Evolutionary conservation across 2,329 filamentous ascomycete species (phyloP).

Genomic region (Diaporthe amygdali): DNA sequence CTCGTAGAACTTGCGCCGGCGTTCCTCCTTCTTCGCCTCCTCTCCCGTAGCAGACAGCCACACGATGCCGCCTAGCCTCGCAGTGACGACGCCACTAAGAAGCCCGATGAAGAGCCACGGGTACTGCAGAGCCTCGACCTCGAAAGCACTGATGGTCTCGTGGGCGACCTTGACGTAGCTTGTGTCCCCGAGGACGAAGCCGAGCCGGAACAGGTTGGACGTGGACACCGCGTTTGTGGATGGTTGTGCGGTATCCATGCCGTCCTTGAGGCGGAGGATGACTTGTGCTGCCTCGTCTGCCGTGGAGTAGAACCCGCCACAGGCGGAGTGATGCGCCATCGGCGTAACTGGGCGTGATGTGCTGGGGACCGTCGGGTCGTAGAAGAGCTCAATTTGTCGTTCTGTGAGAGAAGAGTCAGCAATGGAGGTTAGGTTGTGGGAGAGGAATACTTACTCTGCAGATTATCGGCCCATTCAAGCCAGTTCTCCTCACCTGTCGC

Average conservation of each 20-base stretch:
- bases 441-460: conserved; percentile 69
- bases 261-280: conserved; percentile 89
- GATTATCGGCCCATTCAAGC: conserved; percentile 78
- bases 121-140: conserved; percentile 89
- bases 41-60: conserved; percentile 30
- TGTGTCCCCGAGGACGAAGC: conserved; percentile 69
- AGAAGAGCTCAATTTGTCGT: conserved; percentile 78
- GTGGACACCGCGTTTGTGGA: conserved; percentile 90
- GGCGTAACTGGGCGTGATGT: conserved; percentile 39
- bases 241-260: conserved; percentile 91
- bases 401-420: conserved; percentile 46
- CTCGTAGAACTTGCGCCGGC: conserved; percentile 27
- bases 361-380: conserved; percentile 60
- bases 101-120: conserved; percentile 89
- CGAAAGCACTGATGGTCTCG: conserved; percentile 83
- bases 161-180: conserved; percentile 69
- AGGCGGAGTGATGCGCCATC: conserved; percentile 39
- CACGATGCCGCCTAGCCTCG: conserved; percentile 69
- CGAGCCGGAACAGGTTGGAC: conserved; percentile 83
- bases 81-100: conserved; percentile 75
- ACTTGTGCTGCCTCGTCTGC: conserved; percentile 66
- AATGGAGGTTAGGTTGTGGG: conserved; percentile 1
- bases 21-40: conserved; percentile 21
- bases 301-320: conserved; percentile 77
- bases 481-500: conserved; percentile 78